These are phyloP conservation scores for Beta lomatogona DNA, from an alignment of 179 eudicot genomes.

Conservation along the genomic window DNA sequence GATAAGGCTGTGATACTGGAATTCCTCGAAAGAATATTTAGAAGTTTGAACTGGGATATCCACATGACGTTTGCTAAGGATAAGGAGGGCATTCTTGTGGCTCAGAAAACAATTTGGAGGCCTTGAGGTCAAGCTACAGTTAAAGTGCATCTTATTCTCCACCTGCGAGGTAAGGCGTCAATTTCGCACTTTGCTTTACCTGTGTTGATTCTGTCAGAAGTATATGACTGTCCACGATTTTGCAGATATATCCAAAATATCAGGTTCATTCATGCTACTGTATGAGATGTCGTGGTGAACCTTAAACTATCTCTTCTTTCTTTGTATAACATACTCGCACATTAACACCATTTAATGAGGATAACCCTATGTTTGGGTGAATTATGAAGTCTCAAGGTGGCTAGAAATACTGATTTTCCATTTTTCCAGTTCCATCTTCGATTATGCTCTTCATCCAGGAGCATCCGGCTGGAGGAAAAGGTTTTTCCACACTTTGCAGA, in stretches of 20 bases:
- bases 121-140: conserved; percentile 44
- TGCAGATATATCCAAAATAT: background rate
- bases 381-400: background rate
- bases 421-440: background rate
- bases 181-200: background rate
- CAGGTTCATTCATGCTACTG: background rate
- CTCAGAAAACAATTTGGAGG: conserved; percentile 85
- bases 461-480: background rate
- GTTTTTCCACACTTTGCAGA: too few relatives aligned
- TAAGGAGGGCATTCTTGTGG: conserved; percentile 84
- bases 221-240: background rate
- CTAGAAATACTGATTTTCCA: background rate
- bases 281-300: background rate
- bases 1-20: conserved; percentile 80
- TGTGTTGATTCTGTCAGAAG: background rate
- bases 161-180: conserved; percentile 22
- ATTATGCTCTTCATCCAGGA: background rate
- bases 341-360: background rate
- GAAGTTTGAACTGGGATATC: conserved; percentile 89
- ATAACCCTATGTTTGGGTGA: background rate
- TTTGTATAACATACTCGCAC: conserved; percentile 6
- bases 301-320: background rate
- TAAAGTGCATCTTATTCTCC: too few relatives aligned
- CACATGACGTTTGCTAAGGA: conserved; percentile 78
- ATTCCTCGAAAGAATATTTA: conserved; percentile 75